Evolutionary conservation across 306 rosid species (phyloP).

Genomic region (Datisca glomerata): DNA sequence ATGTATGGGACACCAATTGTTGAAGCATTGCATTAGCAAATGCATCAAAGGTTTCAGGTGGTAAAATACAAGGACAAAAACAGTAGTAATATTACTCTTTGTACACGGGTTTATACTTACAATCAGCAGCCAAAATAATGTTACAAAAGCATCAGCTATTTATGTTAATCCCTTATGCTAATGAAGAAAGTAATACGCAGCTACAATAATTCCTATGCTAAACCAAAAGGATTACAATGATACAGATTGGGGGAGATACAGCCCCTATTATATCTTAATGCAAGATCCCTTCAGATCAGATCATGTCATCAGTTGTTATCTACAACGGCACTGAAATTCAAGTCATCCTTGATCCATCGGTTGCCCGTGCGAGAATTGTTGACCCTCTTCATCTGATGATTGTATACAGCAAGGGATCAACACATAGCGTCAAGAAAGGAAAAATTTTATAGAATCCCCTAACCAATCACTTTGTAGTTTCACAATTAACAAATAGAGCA

Average conservation of each 20-base stretch:
- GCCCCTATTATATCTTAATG: too few relatives aligned
- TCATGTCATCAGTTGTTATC: too few relatives aligned
- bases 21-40: too few relatives aligned
- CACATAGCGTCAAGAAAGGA: constrained; percentile 5
- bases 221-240: constrained; percentile 18
- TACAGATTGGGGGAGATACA: too few relatives aligned
- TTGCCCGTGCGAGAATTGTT: constrained; percentile 37
- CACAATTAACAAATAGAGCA: too few relatives aligned
- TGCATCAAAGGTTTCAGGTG: too few relatives aligned
- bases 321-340: neutral
- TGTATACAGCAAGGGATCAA: constrained; percentile 16
- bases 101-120: constrained; percentile 21
- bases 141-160: constrained; percentile 35
- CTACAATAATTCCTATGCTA: constrained; percentile 32
- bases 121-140: constrained; percentile 27
- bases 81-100: too few relatives aligned
- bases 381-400: constrained; percentile 58
- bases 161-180: constrained; percentile 25
- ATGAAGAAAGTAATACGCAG: constrained; percentile 20
- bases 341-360: constrained; percentile 37
- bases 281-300: too few relatives aligned
- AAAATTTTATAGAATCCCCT: too few relatives aligned
- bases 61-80: too few relatives aligned
- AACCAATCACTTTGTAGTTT: too few relatives aligned
- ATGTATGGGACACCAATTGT: too few relatives aligned